Evolutionary conservation across 768 basidiomycete species (phyloP), one percentile per base, ranked within the genome.

Genomic region (Leccinum aurantiacum): DNA sequence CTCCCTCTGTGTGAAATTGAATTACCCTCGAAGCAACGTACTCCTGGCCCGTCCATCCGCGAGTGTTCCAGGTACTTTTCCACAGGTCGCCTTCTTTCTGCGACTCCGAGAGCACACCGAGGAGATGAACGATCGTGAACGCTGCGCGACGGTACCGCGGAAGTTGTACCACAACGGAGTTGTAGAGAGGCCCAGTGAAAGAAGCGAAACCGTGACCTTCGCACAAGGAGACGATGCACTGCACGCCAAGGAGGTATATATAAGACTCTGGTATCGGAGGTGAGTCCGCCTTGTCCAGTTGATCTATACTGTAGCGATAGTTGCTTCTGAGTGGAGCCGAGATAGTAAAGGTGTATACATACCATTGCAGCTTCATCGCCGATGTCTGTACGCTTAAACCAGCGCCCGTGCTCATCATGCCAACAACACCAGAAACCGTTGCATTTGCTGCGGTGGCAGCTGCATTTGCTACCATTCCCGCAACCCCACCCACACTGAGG

Each of bases 211-310:
- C 95, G n/a, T n/a, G n/a, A n/a, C n/a, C n/a, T 65, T 95, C 93
- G 61, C 90, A 93, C 2, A 99, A 77, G 0, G 91, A 87, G 29
- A 90, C 82, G 9, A 98, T 80, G 67, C 90, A 95, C 67, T 98
- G 95, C 0, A 97, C 83, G 1, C 87, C 92, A 2, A 99, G 83
- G 8, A 99, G 88, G 69, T 95, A 96, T 63, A 96, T 83, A 71
- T 99, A 98, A 4, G 90, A 82, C 60, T 99, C 97, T 0, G 97
- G 96, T 56, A 98, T 95, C 0, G 86, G 80, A 0, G 97, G 97
- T 0, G 95, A 86, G 65, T 99, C 97, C 0, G 93, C 90, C 73
- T 99, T 99, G 77, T 99, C 96, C 13, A 98, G 84, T 73, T 98
- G 97, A 71, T 99, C 96, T 65, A 99, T 98, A 71, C 95, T 97